Evolutionary conservation across 129 eudicot genomes (phyloP), one percentile per base, ranked within the genome.

Genomic region (Scalesia atractyloides): DNA sequence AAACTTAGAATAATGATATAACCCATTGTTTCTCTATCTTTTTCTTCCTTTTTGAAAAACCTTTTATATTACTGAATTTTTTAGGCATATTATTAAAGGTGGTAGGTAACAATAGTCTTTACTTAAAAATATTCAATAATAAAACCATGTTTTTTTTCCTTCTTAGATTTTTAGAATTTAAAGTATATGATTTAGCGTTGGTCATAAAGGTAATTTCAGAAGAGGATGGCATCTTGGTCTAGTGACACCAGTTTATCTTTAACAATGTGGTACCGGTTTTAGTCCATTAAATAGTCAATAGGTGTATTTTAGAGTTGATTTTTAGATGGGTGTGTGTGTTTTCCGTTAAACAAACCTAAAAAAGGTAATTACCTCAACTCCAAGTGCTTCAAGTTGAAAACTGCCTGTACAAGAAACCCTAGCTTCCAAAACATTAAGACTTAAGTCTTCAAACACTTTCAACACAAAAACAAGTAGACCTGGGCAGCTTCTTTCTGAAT

Each of bases 381-480:
- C 17, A 84, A 84, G 82, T 84, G 82, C 82, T 83, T 94, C 86
- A 26, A 90, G 97, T 18, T 80, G 93, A 76, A 95, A 95, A 72
- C 34, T 84, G 79, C 90, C 91, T 20, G 84, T 73, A 78, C 99
- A 90, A 66, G 99, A 88, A 88, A 87, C 88, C 88, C 91, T 83
- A 77, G 97, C 99, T 83, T 95, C 94, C 82, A 86, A 70, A 13
- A 95, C 96, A 71, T 64, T 80, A 51, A 95, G 97, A 60, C 88
- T 87, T 34, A 95, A 69, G 12, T 83, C 97, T 76, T 95, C 99
- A 73, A 95, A 91, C 49, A 90, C 92, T 88, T 82, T 88, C 56
- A 91, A 70, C 22, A 90, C 67, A 14, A 72, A 82, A 15, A 88
- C 97, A 41, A 90, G 89, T 80, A 95, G 76, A 39, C 96, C 97